phyloP scores from a whole-genome alignment of 202 grass and related monocot genomes.

The Carex arenaria region DNA sequence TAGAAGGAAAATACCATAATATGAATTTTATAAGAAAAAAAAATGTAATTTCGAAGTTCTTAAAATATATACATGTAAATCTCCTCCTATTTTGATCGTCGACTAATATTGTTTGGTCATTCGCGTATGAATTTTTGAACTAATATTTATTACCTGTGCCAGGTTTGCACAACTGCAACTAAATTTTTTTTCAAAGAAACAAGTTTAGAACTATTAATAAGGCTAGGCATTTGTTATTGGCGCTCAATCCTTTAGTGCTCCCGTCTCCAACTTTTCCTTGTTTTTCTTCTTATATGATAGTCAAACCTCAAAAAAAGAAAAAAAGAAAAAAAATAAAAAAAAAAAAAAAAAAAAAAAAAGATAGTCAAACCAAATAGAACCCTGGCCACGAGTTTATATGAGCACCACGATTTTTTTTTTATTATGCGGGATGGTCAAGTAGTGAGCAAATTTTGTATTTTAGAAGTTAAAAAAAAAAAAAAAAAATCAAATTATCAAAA shows the following conservation, averaged over 20 bases:
- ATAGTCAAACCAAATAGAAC: neutral
- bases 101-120: neutral
- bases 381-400: neutral
- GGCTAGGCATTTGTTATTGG: neutral
- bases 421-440: neutral
- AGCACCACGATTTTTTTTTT: neutral
- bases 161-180: neutral
- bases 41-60: no score
- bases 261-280: neutral
- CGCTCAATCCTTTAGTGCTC: neutral
- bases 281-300: neutral
- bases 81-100: neutral
- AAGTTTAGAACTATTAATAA: neutral
- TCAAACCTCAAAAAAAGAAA: neutral
- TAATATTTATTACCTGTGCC: neutral
- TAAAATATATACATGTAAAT: no score
- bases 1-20: no score
- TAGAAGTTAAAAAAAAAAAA: no score
- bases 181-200: neutral
- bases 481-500: no score
- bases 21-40: no score
- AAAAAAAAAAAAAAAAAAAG: no score
- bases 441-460: neutral
- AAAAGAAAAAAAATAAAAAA: no score
- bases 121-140: neutral